A percentile compares a stretch with the other conserved stretches of the same genome.
Conservation (phyloP, 495 filamentous ascomycete species). For the Penicillium tannophilum region DNA sequence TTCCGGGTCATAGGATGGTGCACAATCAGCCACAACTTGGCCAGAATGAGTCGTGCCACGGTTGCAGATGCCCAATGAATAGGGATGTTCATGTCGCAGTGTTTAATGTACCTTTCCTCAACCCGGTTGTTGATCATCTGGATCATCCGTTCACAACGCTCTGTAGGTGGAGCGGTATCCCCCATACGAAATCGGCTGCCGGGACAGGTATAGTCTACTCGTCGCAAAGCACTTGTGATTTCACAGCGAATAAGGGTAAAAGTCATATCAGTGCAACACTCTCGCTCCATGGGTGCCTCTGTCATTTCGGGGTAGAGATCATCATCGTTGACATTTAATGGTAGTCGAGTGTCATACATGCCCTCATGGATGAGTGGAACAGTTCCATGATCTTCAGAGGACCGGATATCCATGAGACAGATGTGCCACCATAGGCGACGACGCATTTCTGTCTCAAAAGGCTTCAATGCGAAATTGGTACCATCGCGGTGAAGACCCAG, state of each 20-base stretch:
- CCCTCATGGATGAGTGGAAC: constrained; percentile 70
- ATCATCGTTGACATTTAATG: constrained; percentile 76
- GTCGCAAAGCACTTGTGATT: constrained; percentile 51
- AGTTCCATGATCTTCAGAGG: constrained; percentile 82
- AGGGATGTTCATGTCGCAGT: constrained; percentile 56
- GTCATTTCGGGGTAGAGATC: constrained; percentile 70
- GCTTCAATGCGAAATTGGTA: constrained; percentile 66
- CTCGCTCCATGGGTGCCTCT: constrained; percentile 57
- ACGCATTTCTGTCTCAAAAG: constrained; percentile 84
- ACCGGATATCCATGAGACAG: constrained; percentile 71
- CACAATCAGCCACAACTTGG: constrained; percentile 66
- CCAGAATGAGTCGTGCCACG: constrained; percentile 65
- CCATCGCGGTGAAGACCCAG: constrained; percentile 83
- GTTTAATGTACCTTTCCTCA: constrained; percentile 59
- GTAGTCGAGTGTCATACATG: constrained; percentile 73
- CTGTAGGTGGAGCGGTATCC: constrained; percentile 26
- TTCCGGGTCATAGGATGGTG: constrained; percentile 61
- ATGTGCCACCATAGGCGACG: constrained; percentile 85
- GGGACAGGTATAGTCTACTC: constrained; percentile 37
- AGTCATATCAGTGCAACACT: constrained; percentile 75
- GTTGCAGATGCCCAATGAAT: constrained; percentile 73
- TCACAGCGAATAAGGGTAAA: constrained; percentile 74
- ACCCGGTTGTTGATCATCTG: constrained; percentile 62
- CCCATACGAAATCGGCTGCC: constrained; percentile 25
- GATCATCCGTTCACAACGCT: constrained; percentile 66